Base-by-base conservation (phyloP, 2,329 filamentous ascomycete genomes). In the Talaromyces rugulosus region DNA sequence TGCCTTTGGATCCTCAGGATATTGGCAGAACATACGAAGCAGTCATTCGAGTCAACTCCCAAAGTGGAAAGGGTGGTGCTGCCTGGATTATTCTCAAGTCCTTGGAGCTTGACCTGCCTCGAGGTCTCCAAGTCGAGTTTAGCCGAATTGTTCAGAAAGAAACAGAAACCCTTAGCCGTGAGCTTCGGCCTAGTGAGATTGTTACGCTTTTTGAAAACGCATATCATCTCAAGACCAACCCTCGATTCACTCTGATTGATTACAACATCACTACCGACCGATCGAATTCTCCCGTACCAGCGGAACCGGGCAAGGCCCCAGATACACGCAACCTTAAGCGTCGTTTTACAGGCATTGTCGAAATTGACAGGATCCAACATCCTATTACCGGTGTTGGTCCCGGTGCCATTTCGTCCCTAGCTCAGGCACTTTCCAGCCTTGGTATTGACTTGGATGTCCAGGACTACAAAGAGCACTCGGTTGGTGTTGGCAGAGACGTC, bases 1-100 rank as follows among this genome's bases (percentile, higher is more conserved):
- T 98, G 56, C 94, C 94, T 12, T 85, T 98, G 69, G 94, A 98
- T 72, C 94, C 94, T 5, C 84, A 90, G 71, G 94, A 98, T 72
- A 96, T 98, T 66, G 94, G 94, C 57, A 88, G 94, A 62, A 97
- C 89, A n/a, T 98, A 98, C 84, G 93, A 98, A 78, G 94, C 94
- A 63, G 90, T 98, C 73, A 98, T 98, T 74, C 90, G 94, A 63
- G 94, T 98, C 84, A 99, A 98, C 82, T 96, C 91, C 18, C 94
- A 98, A 76, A 91, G 87, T 69, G 94, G 94, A 67, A 98, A 99
- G 81, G 94, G 94, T 64, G 95, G 95, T 69, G 89, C 91, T 63
- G 93, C 94, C 57, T 98, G 91, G 91, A 90, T 98, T 73, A 93
- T 98, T 73, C 88, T 93, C 73, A 89, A 90, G 69, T 89, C 92